These are phyloP conservation scores for Ceratocystis eucalypticola DNA, from an alignment of 2,329 filamentous ascomycete genomes.

Conservation along the genomic window DNA sequence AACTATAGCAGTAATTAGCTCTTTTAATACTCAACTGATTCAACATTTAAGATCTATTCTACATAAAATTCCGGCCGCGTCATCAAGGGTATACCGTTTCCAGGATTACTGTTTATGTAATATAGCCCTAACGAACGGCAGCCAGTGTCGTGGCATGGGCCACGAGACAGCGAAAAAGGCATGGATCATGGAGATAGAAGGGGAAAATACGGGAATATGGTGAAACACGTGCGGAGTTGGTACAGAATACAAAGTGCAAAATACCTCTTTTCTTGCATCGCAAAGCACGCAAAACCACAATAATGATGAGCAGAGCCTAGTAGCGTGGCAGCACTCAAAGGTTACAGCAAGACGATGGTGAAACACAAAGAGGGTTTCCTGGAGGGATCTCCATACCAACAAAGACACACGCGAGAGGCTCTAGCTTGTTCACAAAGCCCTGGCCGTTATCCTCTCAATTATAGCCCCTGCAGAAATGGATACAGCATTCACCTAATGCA, in stretches of 20 bases:
- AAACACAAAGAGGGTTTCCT: not conserved
- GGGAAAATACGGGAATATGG: not conserved
- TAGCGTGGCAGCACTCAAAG: not conserved
- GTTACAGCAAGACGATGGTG: not conserved
- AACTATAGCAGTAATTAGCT: no score
- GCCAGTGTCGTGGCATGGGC: not conserved
- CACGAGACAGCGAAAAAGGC: not conserved
- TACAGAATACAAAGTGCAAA: not conserved
- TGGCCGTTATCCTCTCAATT: not conserved
- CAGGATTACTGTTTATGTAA: no score
- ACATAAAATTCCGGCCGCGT: no score
- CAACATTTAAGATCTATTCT: no score
- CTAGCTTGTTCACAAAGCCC: not conserved
- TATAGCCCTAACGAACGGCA: not conserved
- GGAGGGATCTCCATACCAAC: not conserved
- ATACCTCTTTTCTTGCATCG: not conserved
- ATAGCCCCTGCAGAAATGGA: not conserved
- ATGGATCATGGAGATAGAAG: not conserved
- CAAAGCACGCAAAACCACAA: not conserved
- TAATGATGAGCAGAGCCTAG: no score
- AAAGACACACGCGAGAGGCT: not conserved
- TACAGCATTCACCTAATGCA: not conserved
- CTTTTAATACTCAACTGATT: no score
- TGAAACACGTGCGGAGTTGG: not conserved
- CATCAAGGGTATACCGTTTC: no score